Base-by-base conservation (phyloP, 2,329 filamentous ascomycete species). In the Sporothrix mexicana region DNA sequence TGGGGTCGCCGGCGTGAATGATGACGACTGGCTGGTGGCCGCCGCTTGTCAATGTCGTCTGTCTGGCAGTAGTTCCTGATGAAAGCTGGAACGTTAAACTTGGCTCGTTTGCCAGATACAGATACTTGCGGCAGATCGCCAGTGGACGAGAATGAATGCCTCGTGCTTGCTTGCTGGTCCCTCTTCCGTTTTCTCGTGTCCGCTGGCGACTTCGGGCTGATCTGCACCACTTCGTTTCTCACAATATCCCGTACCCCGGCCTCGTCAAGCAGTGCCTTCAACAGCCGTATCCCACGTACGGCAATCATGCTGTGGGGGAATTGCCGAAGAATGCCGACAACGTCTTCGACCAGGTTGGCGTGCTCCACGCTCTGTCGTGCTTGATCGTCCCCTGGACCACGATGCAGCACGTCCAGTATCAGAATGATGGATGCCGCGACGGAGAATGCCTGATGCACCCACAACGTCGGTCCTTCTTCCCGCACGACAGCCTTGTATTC, bases 221-320 rank as follows among this genome's bases (percentile, higher is more conserved):
- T 36, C 2, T 36, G 4, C 30, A 36, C 30, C 30, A 5, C 30
- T 7, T 36, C 30, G 7, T 36, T 36, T 5, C 30, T 36, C 4
- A 36, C 30, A 5, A 20, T 47, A 9, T 43, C 25, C 25, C 23
- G 45, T 12, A 20, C 23, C 1, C 53, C 69, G 0, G 53, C 72
- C 25, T 71, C 72, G 2, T 74, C 68, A 5, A 83, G 70, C 3
- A 84, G 75, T 0, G 81, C 81, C 0, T 75, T 77, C 9, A 84
- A 74, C 0, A 84, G 79, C 23, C 79, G 80, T 12, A 80, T 77
- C 3, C 82, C 82, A 10, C 83, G 79, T 1, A 75, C 72, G 4
- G 82, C 82, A 17, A 84, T 80, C 20, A 80, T 80, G 75, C 81
- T 83, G n/a, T 79, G 80, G 0, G 76, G 74, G 49, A 78, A 82